Percentiles rank a stretch among this genome's conserved stretches.
phyloP scores from a whole-genome alignment of 129 eudicot genomes.

The Flaveria brownii region DNA sequence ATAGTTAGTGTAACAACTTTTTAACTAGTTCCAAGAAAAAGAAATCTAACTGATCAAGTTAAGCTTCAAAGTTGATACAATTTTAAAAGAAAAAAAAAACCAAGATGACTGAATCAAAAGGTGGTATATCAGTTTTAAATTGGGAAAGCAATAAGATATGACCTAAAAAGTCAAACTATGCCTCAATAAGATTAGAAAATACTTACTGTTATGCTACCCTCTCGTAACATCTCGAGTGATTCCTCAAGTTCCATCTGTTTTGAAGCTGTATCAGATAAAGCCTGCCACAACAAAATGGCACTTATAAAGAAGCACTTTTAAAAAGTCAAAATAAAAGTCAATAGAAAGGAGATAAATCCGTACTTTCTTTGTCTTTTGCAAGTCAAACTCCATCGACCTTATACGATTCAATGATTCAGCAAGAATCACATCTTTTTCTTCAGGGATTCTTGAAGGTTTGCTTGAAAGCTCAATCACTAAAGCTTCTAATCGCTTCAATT shows the following conservation, averaged over 20 bases:
- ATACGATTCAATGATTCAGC: constrained; percentile 79
- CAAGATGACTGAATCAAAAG: too few species aligned
- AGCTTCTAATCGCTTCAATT: constrained; percentile 67
- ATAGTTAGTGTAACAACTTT: constrained; percentile 3
- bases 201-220: constrained; percentile 59
- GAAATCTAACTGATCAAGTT: not conserved
- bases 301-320: not conserved
- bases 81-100: too few species aligned
- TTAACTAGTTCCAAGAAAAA: not conserved
- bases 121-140: too few species aligned
- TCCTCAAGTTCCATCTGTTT: constrained; percentile 94
- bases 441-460: constrained; percentile 81
- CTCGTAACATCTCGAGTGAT: constrained; percentile 75
- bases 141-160: not conserved
- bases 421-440: constrained; percentile 79
- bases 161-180: not conserved
- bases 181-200: not conserved
- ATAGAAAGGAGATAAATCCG: not conserved
- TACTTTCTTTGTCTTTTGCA: constrained; percentile 92
- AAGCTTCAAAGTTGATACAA: not conserved
- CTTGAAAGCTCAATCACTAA: constrained; percentile 68
- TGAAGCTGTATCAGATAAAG: constrained; percentile 82
- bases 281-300: constrained; percentile 40
- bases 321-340: not conserved
- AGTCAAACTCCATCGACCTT: constrained; percentile 81